phyloP scores from a whole-genome alignment of 2,329 filamentous ascomycete genomes.

The Nemania sp. region DNA sequence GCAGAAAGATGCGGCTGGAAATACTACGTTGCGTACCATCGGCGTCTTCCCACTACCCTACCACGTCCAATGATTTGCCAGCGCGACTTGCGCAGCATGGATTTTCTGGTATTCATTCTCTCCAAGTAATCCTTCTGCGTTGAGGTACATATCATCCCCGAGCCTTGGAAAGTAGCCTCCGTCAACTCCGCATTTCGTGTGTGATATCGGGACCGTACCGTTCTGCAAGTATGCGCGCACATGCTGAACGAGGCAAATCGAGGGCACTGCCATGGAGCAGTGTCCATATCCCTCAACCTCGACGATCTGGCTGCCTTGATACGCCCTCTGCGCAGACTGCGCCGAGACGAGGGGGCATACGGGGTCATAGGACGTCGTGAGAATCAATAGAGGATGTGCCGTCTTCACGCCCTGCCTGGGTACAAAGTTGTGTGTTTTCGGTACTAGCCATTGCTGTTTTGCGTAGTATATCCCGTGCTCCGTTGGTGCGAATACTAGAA shows the following conservation, averaged over 20 bases:
- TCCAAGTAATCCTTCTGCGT: neutral
- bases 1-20: too few species aligned
- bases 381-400: constrained; percentile 56
- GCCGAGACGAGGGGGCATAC: constrained; percentile 56
- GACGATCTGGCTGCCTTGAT: constrained; percentile 45
- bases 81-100: constrained; percentile 2
- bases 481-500: constrained; percentile 35
- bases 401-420: constrained; percentile 44
- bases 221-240: constrained; percentile 45
- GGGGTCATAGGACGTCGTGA: constrained; percentile 61
- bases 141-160: too few species aligned
- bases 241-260: constrained; percentile 43
- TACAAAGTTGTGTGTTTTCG: constrained; percentile 38
- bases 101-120: neutral
- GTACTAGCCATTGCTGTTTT: constrained; percentile 41
- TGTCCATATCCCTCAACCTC: constrained; percentile 51
- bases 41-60: neutral
- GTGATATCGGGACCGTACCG: constrained; percentile 44
- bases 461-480: constrained; percentile 36
- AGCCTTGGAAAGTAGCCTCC: too few species aligned
- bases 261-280: constrained; percentile 46
- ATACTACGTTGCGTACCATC: too few species aligned
- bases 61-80: constrained; percentile 10
- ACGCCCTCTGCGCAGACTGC: constrained; percentile 43
- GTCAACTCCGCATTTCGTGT: constrained; percentile 42